phyloP scores from a whole-genome alignment of 2,329 filamentous ascomycete genomes.

The Phaeosphaeriaceae sp. region DNA sequence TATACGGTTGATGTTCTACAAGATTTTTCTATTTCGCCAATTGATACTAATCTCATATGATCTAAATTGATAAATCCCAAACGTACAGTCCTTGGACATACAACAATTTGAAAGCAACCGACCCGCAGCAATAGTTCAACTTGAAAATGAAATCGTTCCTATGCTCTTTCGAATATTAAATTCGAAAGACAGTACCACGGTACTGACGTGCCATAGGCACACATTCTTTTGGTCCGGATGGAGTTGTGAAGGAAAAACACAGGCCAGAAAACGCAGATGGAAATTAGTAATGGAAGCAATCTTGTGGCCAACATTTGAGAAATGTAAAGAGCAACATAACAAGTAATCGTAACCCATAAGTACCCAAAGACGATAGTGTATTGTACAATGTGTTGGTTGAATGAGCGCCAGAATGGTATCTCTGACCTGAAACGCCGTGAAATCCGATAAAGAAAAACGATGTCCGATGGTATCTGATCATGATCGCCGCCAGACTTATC shows the following conservation, averaged over 20 bases:
- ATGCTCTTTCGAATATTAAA: slow-evolving; percentile 1
- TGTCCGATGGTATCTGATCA: slow-evolving; percentile 22
- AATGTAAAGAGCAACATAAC: slow-evolving; percentile 3
- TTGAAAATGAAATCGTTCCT: slow-evolving; percentile 2
- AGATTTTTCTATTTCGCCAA: background rate
- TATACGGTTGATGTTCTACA: too few species aligned
- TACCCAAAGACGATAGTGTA: slow-evolving; percentile 18
- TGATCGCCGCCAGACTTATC: slow-evolving; percentile 29
- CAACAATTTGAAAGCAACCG: slow-evolving; percentile 36
- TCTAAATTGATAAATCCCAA: slow-evolving; percentile 3
- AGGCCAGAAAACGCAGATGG: slow-evolving; percentile 5
- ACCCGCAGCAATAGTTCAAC: slow-evolving; percentile 23
- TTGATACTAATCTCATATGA: background rate
- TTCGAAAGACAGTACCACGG: slow-evolving; percentile 15
- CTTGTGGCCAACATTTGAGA: slow-evolving; percentile 20
- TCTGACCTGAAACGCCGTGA: slow-evolving; percentile 29
- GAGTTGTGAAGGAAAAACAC: background rate
- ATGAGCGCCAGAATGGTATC: slow-evolving; percentile 44
- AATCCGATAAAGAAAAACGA: slow-evolving; percentile 9
- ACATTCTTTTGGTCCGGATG: slow-evolving; percentile 17
- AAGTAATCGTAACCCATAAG: slow-evolving; percentile 3
- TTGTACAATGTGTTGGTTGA: slow-evolving; percentile 39
- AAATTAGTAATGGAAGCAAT: slow-evolving; percentile 15
- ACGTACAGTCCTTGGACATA: slow-evolving; percentile 15
- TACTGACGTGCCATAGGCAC: slow-evolving; percentile 37